Conservation (phyloP, 352 stramenopile genomes). For the Globisporangium emineosum region DNA sequence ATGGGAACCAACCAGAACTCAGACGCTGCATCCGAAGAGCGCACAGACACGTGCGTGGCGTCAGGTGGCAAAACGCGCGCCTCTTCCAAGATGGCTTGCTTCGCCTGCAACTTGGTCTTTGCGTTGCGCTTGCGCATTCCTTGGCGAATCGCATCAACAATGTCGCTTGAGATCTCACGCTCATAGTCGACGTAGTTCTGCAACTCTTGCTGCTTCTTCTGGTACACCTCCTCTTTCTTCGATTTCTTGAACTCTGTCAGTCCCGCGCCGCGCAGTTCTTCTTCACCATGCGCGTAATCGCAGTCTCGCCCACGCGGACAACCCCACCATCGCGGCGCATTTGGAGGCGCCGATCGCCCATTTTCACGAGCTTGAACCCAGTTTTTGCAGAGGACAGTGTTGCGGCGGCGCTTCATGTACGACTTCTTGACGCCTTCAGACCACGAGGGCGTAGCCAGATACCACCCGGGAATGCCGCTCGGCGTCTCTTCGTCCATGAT, state of each 20-base stretch:
- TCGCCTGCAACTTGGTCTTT: conserved; percentile 17
- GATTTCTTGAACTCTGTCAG: conserved; percentile 69
- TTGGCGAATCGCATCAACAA: conserved; percentile 66
- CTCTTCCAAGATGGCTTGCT: conserved; percentile 16
- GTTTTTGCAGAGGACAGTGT: conserved; percentile 71
- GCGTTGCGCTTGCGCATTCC: conserved; percentile 51
- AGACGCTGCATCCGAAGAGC: conserved; percentile 21
- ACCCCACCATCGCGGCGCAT: conserved; percentile 75
- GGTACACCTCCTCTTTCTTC: conserved; percentile 54
- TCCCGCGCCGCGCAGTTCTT: conserved; percentile 59
- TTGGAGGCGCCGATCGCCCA: conserved; percentile 30
- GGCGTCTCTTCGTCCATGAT: conserved; percentile 77
- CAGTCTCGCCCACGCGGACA: conserved; percentile 78
- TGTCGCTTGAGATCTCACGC: conserved; percentile 53
- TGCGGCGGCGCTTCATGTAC: conserved; percentile 83
- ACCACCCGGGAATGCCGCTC: conserved; percentile 83
- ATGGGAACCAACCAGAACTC: conserved; percentile 48
- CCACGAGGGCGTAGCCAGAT: conserved; percentile 79
- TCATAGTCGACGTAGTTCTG: conserved; percentile 78
- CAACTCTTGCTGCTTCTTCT: conserved; percentile 61
- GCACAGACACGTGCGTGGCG: conserved; percentile 29
- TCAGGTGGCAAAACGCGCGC: conserved; percentile 29
- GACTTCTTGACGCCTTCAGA: conserved; percentile 79
- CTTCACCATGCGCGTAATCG: conserved; percentile 82
- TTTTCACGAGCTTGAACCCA: conserved; percentile 64